Conservation (phyloP, 345 rosid genomes). For the Clarkia xantiana region DNA sequence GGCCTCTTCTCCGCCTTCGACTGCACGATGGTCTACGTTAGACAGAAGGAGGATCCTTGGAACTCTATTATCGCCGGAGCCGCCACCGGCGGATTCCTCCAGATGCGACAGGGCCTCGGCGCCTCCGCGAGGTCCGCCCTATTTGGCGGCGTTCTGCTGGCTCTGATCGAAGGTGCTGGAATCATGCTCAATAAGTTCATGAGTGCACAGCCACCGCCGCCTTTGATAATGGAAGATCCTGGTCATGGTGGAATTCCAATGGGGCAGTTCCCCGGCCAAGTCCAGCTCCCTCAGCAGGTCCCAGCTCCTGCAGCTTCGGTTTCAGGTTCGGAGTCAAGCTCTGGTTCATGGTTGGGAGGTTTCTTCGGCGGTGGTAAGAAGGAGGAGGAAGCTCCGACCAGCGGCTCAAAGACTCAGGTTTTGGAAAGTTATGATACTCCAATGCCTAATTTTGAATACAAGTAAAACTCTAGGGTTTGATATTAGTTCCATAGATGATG, state of each 20-base stretch:
- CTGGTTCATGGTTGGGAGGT: slow-evolving; percentile 42
- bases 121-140: slow-evolving; percentile 41
- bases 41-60: slow-evolving; percentile 95
- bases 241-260: slow-evolving; percentile 18
- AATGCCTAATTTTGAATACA: slow-evolving; percentile 50
- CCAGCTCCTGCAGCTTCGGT: slow-evolving; percentile 3
- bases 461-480: slow-evolving; percentile 15
- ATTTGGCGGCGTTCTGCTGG: slow-evolving; percentile 49
- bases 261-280: slow-evolving; percentile 16
- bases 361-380: slow-evolving; percentile 38
- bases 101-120: slow-evolving; percentile 50
- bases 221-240: slow-evolving; percentile 31
- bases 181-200: slow-evolving; percentile 42
- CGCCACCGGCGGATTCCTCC: slow-evolving; percentile 64
- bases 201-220: slow-evolving; percentile 24
- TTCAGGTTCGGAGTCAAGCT: slow-evolving; percentile 9
- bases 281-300: slow-evolving; percentile 7
- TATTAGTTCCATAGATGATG: background rate
- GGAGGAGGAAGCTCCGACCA: slow-evolving; percentile 16
- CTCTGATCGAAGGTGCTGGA: slow-evolving; percentile 56
- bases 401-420: slow-evolving; percentile 40
- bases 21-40: slow-evolving; percentile 58
- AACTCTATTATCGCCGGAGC: slow-evolving; percentile 78
- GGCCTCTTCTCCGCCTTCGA: slow-evolving; percentile 70
- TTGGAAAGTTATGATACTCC: slow-evolving; percentile 78